Percentiles rank a stretch among this genome's conserved stretches.
Evolutionary conservation across 306 rosid species (phyloP).

Genomic region (Trifolium pratense): DNA sequence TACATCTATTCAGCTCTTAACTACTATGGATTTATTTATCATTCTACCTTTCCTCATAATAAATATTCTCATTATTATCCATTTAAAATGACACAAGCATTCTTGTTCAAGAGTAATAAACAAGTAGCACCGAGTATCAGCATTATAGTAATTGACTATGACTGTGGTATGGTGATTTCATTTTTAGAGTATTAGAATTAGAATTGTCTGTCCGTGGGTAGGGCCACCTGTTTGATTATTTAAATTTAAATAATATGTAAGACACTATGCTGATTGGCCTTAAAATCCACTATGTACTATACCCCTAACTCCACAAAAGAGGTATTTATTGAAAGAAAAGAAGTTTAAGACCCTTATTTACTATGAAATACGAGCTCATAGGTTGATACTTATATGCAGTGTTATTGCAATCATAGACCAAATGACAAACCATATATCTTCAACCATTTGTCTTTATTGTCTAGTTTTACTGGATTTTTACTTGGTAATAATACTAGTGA

Average conservation of each 20-base stretch:
- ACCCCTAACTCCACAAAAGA: background rate
- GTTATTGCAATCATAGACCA: slow-evolving; percentile 10
- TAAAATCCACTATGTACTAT: slow-evolving; percentile 27
- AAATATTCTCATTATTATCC: background rate
- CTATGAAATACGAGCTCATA: too few species aligned
- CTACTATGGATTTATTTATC: slow-evolving; percentile 21
- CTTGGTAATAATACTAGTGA: slow-evolving; percentile 27
- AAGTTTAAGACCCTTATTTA: too few species aligned
- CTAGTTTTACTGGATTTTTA: slow-evolving; percentile 16
- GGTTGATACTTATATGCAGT: slow-evolving; percentile 26
- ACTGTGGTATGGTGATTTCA: too few species aligned
- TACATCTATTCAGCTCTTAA: background rate
- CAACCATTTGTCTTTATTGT: background rate
- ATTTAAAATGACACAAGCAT: slow-evolving; percentile 26
- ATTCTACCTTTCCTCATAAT: background rate
- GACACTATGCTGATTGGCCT: slow-evolving; percentile 14
- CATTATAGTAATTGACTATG: too few species aligned
- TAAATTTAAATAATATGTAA: too few species aligned
- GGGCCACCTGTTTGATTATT: slow-evolving; percentile 1
- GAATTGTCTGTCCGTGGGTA: too few species aligned
- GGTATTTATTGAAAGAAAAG: too few species aligned
- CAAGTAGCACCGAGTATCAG: slow-evolving; percentile 12
- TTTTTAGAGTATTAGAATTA: too few species aligned
- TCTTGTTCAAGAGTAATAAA: slow-evolving; percentile 31
- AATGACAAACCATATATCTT: slow-evolving; percentile 12